These are phyloP conservation scores for Hypoxylon sp. DNA, from an alignment of 2,329 filamentous ascomycete species.

Conservation along the genomic window DNA sequence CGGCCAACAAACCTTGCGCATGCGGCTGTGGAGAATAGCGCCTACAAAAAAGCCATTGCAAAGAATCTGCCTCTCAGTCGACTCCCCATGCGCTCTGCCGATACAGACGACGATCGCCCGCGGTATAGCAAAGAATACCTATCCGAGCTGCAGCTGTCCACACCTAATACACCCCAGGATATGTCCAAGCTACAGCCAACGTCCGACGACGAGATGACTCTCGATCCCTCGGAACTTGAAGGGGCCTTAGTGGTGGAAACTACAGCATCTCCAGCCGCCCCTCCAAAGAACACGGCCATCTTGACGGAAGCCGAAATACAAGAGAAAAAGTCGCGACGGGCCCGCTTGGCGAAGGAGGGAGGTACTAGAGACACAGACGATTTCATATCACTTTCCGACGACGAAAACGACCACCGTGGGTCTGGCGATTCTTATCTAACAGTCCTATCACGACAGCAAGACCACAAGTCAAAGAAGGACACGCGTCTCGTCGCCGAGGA, in stretches of 20 bases:
- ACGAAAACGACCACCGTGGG: slow-evolving; percentile 52
- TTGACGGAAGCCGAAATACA: slow-evolving; percentile 85
- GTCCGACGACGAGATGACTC: slow-evolving; percentile 59
- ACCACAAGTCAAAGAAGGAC: slow-evolving; percentile 52
- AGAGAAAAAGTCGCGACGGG: slow-evolving; percentile 89
- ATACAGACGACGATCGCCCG: slow-evolving; percentile 73
- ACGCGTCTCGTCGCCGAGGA: slow-evolving; percentile 84
- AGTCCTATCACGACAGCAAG: slow-evolving; percentile 45
- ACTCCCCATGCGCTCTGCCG: slow-evolving; percentile 65
- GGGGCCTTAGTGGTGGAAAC: slow-evolving; percentile 70
- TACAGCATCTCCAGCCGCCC: slow-evolving; percentile 49
- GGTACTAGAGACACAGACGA: slow-evolving; percentile 54
- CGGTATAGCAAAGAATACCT: slow-evolving; percentile 88
- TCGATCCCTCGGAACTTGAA: slow-evolving; percentile 69
- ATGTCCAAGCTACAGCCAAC: slow-evolving; percentile 56
- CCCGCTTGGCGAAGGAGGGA: slow-evolving; percentile 71
- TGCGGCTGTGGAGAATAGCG: slow-evolving; percentile 72
- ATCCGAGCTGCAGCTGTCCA: slow-evolving; percentile 84
- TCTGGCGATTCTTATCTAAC: slow-evolving; percentile 45
- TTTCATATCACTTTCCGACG: slow-evolving; percentile 68
- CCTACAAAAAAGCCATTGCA: slow-evolving; percentile 61
- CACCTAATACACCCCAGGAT: slow-evolving; percentile 80
- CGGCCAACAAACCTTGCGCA: slow-evolving; percentile 62
- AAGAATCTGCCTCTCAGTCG: slow-evolving; percentile 54
- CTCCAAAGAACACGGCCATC: slow-evolving; percentile 60